Percentiles rank a stretch among this genome's conserved stretches.
These are phyloP conservation scores for Penstemon newberryi DNA, from an alignment of 257 asterid genomes.

Conservation along the genomic window DNA sequence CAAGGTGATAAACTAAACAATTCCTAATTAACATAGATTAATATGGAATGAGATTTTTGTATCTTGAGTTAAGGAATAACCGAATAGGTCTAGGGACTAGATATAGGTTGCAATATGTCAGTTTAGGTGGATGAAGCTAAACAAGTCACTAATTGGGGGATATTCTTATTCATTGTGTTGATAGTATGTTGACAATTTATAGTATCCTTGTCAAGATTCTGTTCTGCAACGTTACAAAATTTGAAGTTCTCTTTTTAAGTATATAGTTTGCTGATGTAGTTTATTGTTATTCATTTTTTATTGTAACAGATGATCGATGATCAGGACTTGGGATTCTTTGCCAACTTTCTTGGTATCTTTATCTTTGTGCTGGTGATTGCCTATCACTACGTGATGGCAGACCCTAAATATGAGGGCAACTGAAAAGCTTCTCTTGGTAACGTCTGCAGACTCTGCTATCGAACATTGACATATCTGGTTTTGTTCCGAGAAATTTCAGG, in stretches of 20 bases:
- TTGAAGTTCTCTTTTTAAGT: background rate
- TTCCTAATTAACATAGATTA: slow-evolving; percentile 1
- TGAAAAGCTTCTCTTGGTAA: slow-evolving; percentile 37
- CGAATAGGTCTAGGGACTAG: background rate
- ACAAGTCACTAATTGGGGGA: background rate
- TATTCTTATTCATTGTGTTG: slow-evolving; percentile 1
- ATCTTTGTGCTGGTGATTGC: slow-evolving; percentile 82
- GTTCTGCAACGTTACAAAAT: background rate
- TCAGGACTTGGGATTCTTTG: slow-evolving; percentile 94
- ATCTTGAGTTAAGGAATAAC: background rate
- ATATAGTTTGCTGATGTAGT: slow-evolving; percentile 16
- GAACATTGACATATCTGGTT: slow-evolving; percentile 28
- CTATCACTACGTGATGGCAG: slow-evolving; percentile 89
- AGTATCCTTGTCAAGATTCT: slow-evolving; percentile 3
- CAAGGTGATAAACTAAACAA: background rate
- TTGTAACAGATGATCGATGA: slow-evolving; percentile 87
- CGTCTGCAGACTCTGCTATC: slow-evolving; percentile 24
- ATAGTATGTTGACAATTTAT: background rate
- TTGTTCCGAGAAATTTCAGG: slow-evolving; percentile 30
- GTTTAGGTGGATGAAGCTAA: background rate
- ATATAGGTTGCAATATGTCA: background rate
- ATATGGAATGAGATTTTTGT: too few relatives aligned
- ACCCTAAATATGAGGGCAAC: slow-evolving; percentile 88
- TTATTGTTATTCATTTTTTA: slow-evolving; percentile 14
- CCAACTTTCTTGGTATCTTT: slow-evolving; percentile 93